Evolutionary conservation across 495 filamentous ascomycete species (phyloP).

Genomic region (Trichoderma parareesei): DNA sequence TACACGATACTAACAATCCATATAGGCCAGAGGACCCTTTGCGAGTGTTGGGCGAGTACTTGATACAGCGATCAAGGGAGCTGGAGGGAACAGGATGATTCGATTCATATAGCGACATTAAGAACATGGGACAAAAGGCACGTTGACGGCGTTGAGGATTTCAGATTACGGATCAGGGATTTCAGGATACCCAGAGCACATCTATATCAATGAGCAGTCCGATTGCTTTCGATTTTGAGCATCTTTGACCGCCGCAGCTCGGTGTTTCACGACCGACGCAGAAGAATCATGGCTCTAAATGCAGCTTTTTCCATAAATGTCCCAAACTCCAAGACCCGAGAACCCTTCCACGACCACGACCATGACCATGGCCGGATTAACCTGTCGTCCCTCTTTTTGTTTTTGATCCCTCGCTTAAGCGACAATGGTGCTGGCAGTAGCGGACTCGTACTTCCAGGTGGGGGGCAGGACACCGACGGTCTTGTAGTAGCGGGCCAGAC

Average conservation of each 20-base stretch:
- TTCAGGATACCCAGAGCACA: slow-evolving; percentile 10
- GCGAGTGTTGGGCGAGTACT: slow-evolving; percentile 74
- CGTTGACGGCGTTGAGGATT: not conserved
- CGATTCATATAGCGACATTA: not conserved
- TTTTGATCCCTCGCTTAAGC: slow-evolving; percentile 39
- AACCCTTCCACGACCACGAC: slow-evolving; percentile 11
- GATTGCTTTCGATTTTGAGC: slow-evolving; percentile 9
- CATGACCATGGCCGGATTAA: slow-evolving; percentile 10
- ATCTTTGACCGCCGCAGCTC: not conserved
- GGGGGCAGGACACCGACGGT: slow-evolving; percentile 95
- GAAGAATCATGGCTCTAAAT: slow-evolving; percentile 15
- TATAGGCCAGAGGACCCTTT: slow-evolving; percentile 73
- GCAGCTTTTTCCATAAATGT: slow-evolving; percentile 26
- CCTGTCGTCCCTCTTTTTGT: not conserved
- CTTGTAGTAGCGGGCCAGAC: slow-evolving; percentile 94
- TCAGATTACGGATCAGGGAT: slow-evolving; percentile 1
- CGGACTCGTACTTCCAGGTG: slow-evolving; percentile 92
- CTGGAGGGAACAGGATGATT: slow-evolving; percentile 36
- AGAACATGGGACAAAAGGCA: slow-evolving; percentile 1
- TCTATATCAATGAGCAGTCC: slow-evolving; percentile 10
- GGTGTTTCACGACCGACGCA: slow-evolving; percentile 10
- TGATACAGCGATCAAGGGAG: slow-evolving; percentile 75
- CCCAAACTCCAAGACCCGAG: slow-evolving; percentile 24
- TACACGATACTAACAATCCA: not conserved
- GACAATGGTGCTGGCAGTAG: slow-evolving; percentile 56